Evolutionary conservation across 202 grass and related monocot species (phyloP).

Genomic region (Carex arenaria): DNA sequence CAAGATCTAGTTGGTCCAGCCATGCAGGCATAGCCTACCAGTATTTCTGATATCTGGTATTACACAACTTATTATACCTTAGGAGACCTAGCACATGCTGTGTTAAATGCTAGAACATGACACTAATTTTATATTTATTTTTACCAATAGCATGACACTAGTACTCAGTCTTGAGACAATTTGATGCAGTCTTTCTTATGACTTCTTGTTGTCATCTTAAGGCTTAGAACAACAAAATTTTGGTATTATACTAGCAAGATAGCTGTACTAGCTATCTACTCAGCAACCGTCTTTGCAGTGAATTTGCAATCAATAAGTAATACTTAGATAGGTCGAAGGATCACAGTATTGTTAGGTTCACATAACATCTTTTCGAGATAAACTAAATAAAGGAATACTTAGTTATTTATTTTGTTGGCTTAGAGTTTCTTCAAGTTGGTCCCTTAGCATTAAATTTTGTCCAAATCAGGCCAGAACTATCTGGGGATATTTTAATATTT

Average conservation of each 20-base stretch:
- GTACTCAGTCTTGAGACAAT: neutral
- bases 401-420: neutral
- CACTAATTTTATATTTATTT: neutral
- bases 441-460: neutral
- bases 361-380: neutral
- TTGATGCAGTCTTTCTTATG: neutral
- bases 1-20: neutral
- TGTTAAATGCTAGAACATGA: neutral
- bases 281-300: neutral
- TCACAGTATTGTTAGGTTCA: too few species aligned
- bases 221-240: neutral
- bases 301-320: neutral
- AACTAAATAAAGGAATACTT: neutral
- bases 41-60: neutral
- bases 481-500: neutral
- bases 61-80: neutral
- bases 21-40: neutral
- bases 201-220: neutral
- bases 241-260: neutral
- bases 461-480: neutral
- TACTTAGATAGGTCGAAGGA: too few species aligned
- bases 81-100: neutral
- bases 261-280: neutral
- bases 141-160: constrained; percentile 26
- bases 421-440: neutral